Conservation (phyloP, 805 yeast species). For the Candida corydali region DNA sequence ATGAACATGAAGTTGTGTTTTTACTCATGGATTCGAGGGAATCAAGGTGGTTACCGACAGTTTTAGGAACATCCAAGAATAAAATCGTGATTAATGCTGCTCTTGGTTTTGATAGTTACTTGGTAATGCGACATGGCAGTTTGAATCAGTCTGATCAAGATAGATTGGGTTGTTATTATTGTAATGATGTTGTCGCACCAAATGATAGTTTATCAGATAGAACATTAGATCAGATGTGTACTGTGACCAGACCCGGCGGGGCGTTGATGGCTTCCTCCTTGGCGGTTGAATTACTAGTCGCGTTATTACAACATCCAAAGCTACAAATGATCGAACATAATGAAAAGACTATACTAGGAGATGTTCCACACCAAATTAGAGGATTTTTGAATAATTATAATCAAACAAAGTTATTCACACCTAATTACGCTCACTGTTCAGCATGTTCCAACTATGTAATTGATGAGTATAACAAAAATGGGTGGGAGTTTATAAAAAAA, state of each 20-base stretch:
- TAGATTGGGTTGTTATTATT: slow-evolving; percentile 87
- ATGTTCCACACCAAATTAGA: slow-evolving; percentile 83
- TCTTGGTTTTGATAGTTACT: slow-evolving; percentile 86
- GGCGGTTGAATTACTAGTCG: slow-evolving; percentile 79
- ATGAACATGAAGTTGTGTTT: slow-evolving; percentile 71
- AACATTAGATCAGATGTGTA: slow-evolving; percentile 96
- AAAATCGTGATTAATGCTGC: slow-evolving; percentile 90
- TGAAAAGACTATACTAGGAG: slow-evolving; percentile 49
- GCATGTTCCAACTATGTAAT: slow-evolving; percentile 74
- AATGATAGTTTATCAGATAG: slow-evolving; percentile 81
- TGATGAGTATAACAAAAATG: slow-evolving; percentile 43
- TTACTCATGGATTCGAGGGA: slow-evolving; percentile 92
- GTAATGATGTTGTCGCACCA: slow-evolving; percentile 96
- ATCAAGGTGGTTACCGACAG: slow-evolving; percentile 95
- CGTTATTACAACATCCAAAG: slow-evolving; percentile 64
- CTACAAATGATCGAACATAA: slow-evolving; percentile 41
- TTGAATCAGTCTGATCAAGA: slow-evolving; percentile 17
- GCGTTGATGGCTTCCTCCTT: slow-evolving; percentile 83
- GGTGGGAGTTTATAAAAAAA: slow-evolving; percentile 77
- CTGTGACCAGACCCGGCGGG: slow-evolving; percentile 96
- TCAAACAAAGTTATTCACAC: slow-evolving; percentile 62
- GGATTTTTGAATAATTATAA: slow-evolving; percentile 73
- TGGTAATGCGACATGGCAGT: slow-evolving; percentile 92
- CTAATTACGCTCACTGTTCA: slow-evolving; percentile 74
- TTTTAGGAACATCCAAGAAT: slow-evolving; percentile 59